These are phyloP conservation scores for Globisporangium okanoganense DNA, from an alignment of 352 stramenopile species.

Conservation along the genomic window DNA sequence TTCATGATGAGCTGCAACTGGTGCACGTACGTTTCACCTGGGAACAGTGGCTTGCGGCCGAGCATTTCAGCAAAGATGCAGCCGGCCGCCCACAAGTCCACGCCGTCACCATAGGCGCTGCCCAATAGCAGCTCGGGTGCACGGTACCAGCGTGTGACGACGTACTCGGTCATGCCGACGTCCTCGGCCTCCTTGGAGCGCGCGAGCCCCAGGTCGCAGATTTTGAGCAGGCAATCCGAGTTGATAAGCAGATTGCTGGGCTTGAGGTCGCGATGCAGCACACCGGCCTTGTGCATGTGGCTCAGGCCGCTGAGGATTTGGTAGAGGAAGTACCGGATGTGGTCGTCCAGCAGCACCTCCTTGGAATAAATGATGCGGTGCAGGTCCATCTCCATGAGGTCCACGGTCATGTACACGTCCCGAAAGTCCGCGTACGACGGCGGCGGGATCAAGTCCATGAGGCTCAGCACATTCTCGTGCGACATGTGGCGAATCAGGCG, in stretches of 20 bases:
- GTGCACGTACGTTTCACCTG: constrained; percentile 84
- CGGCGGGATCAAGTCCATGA: constrained; percentile 82
- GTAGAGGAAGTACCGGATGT: constrained; percentile 93
- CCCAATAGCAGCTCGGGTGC: constrained; percentile 82
- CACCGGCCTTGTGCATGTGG: constrained; percentile 84
- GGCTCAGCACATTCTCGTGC: constrained; percentile 82
- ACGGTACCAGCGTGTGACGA: constrained; percentile 89
- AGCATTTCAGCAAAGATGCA: constrained; percentile 90
- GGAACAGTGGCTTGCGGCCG: constrained; percentile 80
- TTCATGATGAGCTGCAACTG: constrained; percentile 90
- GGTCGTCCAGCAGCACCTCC: constrained; percentile 89
- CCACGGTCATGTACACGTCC: constrained; percentile 89
- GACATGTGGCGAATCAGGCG: constrained; percentile 81
- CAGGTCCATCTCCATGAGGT: constrained; percentile 92
- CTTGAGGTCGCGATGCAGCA: constrained; percentile 85
- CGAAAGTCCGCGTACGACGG: constrained; percentile 83
- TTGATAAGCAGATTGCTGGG: constrained; percentile 88
- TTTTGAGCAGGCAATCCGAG: constrained; percentile 95
- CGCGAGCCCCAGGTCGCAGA: constrained; percentile 95
- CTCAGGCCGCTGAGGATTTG: constrained; percentile 88
- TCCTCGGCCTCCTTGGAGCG: constrained; percentile 84
- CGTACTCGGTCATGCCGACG: constrained; percentile 90
- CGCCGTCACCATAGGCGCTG: constrained; percentile 78
- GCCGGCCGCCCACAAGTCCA: constrained; percentile 83
- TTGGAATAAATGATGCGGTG: constrained; percentile 93